These are phyloP conservation scores for Hypoxylon fuscum DNA, from an alignment of 495 filamentous ascomycete species.

Conservation along the genomic window DNA sequence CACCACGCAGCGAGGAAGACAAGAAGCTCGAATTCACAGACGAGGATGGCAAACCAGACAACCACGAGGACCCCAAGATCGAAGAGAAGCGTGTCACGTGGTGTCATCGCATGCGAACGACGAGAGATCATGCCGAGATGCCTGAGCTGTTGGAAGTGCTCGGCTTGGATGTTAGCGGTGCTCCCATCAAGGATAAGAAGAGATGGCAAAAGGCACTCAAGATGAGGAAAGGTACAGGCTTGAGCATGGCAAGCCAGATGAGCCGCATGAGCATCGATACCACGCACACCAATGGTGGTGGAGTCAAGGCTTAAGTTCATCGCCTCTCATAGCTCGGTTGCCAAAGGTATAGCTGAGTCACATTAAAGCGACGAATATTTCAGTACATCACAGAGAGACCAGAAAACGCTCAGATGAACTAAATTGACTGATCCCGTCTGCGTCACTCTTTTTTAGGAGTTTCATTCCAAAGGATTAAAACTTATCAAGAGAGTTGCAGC, in stretches of 20 bases:
- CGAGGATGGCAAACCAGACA: slow-evolving; percentile 37
- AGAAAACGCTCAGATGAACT: too few species aligned
- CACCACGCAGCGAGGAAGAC: slow-evolving; percentile 42
- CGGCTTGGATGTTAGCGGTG: slow-evolving; percentile 61
- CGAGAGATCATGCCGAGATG: slow-evolving; percentile 80
- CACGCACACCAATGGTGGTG: slow-evolving; percentile 10
- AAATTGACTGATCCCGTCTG: too few species aligned
- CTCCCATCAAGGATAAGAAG: slow-evolving; percentile 50
- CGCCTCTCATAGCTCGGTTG: not conserved
- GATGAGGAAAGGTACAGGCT: slow-evolving; percentile 56
- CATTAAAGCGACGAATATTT: too few species aligned
- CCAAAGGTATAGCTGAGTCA: too few species aligned
- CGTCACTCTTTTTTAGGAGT: too few species aligned
- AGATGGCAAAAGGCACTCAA: slow-evolving; percentile 52
- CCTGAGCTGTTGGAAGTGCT: slow-evolving; percentile 68
- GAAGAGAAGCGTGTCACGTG: slow-evolving; percentile 71
- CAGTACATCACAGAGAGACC: too few species aligned
- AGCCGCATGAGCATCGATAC: slow-evolving; percentile 43
- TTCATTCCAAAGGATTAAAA: too few species aligned
- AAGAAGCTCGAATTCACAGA: slow-evolving; percentile 30
- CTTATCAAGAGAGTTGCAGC: too few species aligned
- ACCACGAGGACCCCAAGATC: slow-evolving; percentile 27
- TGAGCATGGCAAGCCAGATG: slow-evolving; percentile 56
- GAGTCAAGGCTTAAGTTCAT: slow-evolving; percentile 4
- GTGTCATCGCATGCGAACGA: slow-evolving; percentile 86